Evolutionary conservation across 441 rosid genomes (phyloP).

Genomic region (Eutrema salsugineum): DNA sequence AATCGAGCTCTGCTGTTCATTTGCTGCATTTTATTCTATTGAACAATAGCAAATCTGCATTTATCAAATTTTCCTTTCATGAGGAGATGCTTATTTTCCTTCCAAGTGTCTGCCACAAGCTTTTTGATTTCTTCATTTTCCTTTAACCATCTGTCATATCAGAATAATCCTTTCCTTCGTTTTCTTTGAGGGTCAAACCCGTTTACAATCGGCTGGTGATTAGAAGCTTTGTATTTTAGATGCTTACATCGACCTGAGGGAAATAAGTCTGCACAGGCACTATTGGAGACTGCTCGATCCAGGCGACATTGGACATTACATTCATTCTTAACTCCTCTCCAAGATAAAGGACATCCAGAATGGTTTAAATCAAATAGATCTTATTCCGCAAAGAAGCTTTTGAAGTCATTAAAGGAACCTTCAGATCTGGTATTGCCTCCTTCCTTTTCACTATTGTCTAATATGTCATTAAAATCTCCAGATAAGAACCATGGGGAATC

Average conservation of each 20-base stretch:
- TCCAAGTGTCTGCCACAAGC: no score
- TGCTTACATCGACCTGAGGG: not conserved
- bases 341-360: not conserved
- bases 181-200: not conserved
- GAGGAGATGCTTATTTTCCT: no score
- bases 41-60: no score
- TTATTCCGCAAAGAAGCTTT: not conserved
- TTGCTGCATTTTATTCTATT: no score
- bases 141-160: not conserved
- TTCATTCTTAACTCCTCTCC: not conserved
- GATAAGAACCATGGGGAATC: no score
- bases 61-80: no score
- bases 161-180: not conserved
- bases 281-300: not conserved
- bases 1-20: no score
- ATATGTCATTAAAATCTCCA: not conserved
- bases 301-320: not conserved
- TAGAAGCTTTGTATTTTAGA: not conserved
- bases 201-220: not conserved
- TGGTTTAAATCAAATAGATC: not conserved
- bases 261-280: rapidly evolving
- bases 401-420: not conserved
- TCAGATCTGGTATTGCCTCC: no score
- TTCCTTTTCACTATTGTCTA: no score
- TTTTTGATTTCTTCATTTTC: not conserved